Percentiles rank a stretch among this genome's conserved stretches.
phyloP scores from a whole-genome alignment of 768 basidiomycete genomes.

The Naganishia randhawae region DNA sequence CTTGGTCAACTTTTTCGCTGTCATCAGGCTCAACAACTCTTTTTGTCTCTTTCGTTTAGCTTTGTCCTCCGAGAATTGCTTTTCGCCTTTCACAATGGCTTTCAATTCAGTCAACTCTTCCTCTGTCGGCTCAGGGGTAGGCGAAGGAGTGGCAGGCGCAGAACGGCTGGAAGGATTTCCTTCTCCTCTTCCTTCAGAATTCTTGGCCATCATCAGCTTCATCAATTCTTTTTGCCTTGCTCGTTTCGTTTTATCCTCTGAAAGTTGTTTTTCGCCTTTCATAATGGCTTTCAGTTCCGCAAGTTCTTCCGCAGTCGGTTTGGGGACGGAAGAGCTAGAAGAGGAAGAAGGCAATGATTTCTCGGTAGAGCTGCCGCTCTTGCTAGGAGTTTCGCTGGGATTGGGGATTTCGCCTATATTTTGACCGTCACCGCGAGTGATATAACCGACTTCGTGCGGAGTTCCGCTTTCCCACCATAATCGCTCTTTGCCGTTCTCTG shows the following conservation, averaged over 20 bases:
- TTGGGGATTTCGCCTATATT: neutral
- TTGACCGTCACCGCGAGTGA: neutral
- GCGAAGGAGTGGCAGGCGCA: neutral
- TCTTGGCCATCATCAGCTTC: conserved; percentile 13
- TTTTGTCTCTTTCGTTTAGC: conserved; percentile 2
- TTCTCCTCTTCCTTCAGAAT: neutral
- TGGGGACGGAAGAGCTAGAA: neutral
- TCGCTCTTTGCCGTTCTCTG: neutral
- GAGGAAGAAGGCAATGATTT: neutral
- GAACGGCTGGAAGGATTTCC: neutral
- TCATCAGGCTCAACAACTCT: conserved; percentile 7
- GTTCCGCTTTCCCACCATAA: conserved; percentile 28
- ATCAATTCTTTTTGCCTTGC: conserved; percentile 15
- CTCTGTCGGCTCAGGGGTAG: neutral
- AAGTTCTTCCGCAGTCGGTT: conserved; percentile 2
- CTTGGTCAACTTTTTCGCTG: neutral
- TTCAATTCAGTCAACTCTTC: conserved; percentile 10
- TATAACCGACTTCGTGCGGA: conserved; percentile 18
- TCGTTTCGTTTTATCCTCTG: conserved; percentile 2
- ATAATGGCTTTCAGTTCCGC: conserved; percentile 6
- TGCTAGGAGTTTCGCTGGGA: neutral
- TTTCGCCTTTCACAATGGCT: conserved; percentile 7
- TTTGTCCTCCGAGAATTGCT: conserved; percentile 2
- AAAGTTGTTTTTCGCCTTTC: conserved; percentile 10
- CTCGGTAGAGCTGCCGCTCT: neutral